These are phyloP conservation scores for Ailanthus altissimus DNA, from an alignment of 345 rosid genomes.

Conservation along the genomic window DNA sequence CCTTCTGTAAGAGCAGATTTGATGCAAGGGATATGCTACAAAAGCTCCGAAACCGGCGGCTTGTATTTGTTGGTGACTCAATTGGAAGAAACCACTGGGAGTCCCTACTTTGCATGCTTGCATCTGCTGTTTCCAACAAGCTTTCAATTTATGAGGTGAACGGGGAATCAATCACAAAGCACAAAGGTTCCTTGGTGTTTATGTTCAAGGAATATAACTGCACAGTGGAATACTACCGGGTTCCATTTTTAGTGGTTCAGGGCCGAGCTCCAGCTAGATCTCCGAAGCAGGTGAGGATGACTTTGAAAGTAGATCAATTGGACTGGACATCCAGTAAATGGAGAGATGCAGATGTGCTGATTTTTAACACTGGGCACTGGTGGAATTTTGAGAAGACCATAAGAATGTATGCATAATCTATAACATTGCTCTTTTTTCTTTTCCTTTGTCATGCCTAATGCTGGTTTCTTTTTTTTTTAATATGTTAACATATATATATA, in stretches of 20 bases:
- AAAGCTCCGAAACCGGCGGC: conserved; percentile 56
- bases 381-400: conserved; percentile 81
- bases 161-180: conserved; percentile 86
- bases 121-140: conserved; percentile 60
- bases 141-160: conserved; percentile 67
- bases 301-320: conserved; percentile 64
- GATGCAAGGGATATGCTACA: conserved; percentile 69
- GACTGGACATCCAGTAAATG: conserved; percentile 67
- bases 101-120: conserved; percentile 83
- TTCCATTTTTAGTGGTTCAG: conserved; percentile 72
- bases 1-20: conserved; percentile 51
- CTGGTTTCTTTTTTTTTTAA: not conserved
- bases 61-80: conserved; percentile 92
- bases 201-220: conserved; percentile 78
- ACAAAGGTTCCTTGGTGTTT: conserved; percentile 70
- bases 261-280: conserved; percentile 64
- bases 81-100: conserved; percentile 97
- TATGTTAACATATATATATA: not conserved
- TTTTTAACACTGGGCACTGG: conserved; percentile 94
- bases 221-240: conserved; percentile 84
- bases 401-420: conserved; percentile 45
- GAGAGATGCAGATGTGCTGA: conserved; percentile 70
- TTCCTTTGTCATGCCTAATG: no score
- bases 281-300: conserved; percentile 53
- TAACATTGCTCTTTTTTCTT: conserved; percentile 5